phyloP scores from a whole-genome alignment of 495 filamentous ascomycete species.

The Bacidia gigantensis region DNA sequence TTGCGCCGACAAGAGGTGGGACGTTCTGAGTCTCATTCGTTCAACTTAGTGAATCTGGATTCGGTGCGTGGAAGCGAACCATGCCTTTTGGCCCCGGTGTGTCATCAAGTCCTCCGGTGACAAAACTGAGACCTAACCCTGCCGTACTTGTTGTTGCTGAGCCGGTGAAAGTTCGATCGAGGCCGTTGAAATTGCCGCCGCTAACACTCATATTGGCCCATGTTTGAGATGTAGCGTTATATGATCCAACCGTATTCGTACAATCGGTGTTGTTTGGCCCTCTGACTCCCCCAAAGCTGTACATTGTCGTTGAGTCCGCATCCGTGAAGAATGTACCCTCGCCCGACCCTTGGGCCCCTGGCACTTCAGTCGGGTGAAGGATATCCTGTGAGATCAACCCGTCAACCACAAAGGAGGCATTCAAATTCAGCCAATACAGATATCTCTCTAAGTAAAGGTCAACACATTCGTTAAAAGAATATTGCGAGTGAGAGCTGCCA shows the following conservation, averaged over 20 bases:
- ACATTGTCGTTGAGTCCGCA: neutral
- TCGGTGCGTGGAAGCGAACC: neutral
- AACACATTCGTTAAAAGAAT: neutral
- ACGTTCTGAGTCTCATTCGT: slow-evolving; percentile 1
- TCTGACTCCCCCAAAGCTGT: neutral
- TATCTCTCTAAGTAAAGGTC: neutral
- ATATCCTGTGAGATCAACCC: neutral
- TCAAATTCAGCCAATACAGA: neutral
- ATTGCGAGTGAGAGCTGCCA: neutral
- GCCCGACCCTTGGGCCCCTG: neutral
- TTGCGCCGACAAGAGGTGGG: neutral
- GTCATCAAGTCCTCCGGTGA: neutral
- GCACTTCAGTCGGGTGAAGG: neutral
- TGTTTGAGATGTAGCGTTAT: neutral
- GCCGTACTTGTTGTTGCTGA: neutral
- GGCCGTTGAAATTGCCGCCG: neutral
- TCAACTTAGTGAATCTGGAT: neutral
- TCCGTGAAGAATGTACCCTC: neutral
- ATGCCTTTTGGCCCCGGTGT: neutral
- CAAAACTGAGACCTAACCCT: neutral
- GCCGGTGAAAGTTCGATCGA: neutral
- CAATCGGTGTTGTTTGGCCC: neutral
- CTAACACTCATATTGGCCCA: neutral
- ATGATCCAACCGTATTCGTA: neutral
- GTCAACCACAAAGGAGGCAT: neutral